Percentiles rank a stretch among this genome's conserved stretches.
Conservation (phyloP, 371 early-diverging fungal genomes). For the Umbelopsis sp. region DNA sequence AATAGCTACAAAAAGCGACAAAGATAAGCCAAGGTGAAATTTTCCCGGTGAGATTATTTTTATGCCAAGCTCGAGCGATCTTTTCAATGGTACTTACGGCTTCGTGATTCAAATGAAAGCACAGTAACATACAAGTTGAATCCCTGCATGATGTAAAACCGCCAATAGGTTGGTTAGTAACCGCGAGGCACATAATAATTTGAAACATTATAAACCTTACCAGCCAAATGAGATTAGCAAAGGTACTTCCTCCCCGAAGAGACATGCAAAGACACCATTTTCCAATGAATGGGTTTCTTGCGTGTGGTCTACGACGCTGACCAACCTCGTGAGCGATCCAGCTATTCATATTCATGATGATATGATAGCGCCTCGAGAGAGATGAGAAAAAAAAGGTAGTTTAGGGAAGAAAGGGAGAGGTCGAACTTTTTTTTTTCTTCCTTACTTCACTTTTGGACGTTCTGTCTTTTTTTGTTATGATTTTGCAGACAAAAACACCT, state of each 20-base stretch:
- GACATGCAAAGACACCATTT: slow-evolving; percentile 35
- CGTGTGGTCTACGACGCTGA: background rate
- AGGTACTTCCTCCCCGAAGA: slow-evolving; percentile 33
- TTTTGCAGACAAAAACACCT: background rate
- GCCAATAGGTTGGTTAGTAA: background rate
- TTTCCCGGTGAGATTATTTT: background rate
- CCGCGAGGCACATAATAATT: background rate
- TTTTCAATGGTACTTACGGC: slow-evolving; percentile 9
- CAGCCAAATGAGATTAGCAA: slow-evolving; percentile 33
- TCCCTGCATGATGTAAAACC: slow-evolving; percentile 1
- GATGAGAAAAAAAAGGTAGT: background rate
- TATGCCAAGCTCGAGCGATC: slow-evolving; percentile 22
- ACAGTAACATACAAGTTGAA: slow-evolving; percentile 13
- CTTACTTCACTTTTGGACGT: background rate
- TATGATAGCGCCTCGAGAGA: background rate
- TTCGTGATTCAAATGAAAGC: slow-evolving; percentile 15
- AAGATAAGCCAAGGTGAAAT: background rate
- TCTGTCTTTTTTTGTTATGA: background rate
- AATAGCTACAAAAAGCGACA: slow-evolving; percentile 21
- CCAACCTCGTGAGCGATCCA: background rate
- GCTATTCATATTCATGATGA: slow-evolving; percentile 1
- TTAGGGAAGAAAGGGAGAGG: background rate
- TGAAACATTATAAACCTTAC: slow-evolving; percentile 19
- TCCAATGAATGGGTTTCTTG: background rate
- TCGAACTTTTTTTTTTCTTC: background rate